A percentile compares a stretch with the other conserved stretches of the same genome.
phyloP scores from a whole-genome alignment of 768 basidiomycete genomes.

The Clavulina sp. region DNA sequence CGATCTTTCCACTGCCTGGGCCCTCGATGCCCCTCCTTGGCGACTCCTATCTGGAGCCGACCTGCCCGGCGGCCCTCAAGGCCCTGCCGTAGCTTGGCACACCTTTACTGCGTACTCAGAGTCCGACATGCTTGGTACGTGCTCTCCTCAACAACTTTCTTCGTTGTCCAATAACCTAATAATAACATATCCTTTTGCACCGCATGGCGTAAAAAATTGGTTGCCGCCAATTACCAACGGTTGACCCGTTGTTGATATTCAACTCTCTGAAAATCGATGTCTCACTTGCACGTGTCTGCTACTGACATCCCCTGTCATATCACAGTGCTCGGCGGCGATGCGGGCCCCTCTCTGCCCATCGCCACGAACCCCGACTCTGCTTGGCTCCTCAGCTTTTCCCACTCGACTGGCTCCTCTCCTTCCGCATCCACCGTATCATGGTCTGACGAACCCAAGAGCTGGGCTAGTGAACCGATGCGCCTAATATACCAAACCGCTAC shows the following conservation, averaged over 20 bases:
- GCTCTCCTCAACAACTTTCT: no score
- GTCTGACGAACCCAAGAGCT: constrained; percentile 29
- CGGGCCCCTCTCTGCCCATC: constrained; percentile 35
- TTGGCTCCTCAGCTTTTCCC: constrained; percentile 30
- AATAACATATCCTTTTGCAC: no score
- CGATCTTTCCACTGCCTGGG: constrained; percentile 43
- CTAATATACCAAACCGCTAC: constrained; percentile 60
- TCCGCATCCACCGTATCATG: constrained; percentile 26
- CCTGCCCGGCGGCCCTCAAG: constrained; percentile 29
- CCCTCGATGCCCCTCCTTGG: constrained; percentile 52
- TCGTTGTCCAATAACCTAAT: no score
- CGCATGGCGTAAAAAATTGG: no score
- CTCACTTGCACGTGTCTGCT: no score
- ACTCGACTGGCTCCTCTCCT: constrained; percentile 7
- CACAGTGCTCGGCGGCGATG: constrained; percentile 75
- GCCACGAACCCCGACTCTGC: constrained; percentile 45
- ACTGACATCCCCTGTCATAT: no score
- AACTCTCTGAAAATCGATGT: no score
- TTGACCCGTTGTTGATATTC: no score
- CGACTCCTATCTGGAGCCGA: constrained; percentile 31
- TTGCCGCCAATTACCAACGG: no score
- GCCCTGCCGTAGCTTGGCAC: constrained; percentile 63
- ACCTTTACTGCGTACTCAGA: constrained; percentile 49
- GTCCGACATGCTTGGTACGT: constrained; percentile 33
- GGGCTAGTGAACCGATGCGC: constrained; percentile 52